Base-by-base conservation (phyloP, 768 basidiomycete genomes). In the Lyophyllum atratum region DNA sequence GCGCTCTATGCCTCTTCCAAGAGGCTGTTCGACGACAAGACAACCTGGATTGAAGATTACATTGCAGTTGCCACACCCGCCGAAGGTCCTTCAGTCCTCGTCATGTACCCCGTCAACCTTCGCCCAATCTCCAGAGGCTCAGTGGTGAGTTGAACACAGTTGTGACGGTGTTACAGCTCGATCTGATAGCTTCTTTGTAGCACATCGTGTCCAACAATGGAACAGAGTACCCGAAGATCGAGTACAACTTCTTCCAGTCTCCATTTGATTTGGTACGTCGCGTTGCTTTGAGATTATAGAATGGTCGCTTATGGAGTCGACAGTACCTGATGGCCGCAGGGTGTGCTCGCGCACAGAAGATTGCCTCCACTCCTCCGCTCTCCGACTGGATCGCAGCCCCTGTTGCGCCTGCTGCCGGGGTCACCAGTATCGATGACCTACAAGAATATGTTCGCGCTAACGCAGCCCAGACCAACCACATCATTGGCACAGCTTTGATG, bases 21-120 rank as follows among this genome's bases (percentile, higher is more conserved):
- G 34, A 37, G 34, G 7, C 14, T 37, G 14, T 37, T 10, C 24
- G 39, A 12, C 3, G 34, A 52, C 22, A 28, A 14, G n/a, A 25
- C 50, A 12, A 37, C 50, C 22, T 52, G 50, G 50, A 15, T 52
- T 19, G 50, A 52, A 28, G 39, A 40, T 2, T 52, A 52, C 37
- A 52, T 42, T n/a, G 39, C 39, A 8, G 24, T 52, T 5, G 26
- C 21, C 37, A 52, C 34, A 2, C 50, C 50, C 5, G 11, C 50
- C 7, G 22, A 40, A 7, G 50, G 50, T 6, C 50, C 50, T 24
- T 52, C 50, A 9, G 40, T 40, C 2, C 50, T 52, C 21, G 40
- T 40, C 22, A 40, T 37, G 50, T 52, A 52, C 24, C 37, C 50
- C 4, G 50, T 52, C 21, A 52, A 50, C 34, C 49, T 50, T 24